Base-by-base conservation (phyloP, 805 yeast species). In the Kodamaea leandrae region DNA sequence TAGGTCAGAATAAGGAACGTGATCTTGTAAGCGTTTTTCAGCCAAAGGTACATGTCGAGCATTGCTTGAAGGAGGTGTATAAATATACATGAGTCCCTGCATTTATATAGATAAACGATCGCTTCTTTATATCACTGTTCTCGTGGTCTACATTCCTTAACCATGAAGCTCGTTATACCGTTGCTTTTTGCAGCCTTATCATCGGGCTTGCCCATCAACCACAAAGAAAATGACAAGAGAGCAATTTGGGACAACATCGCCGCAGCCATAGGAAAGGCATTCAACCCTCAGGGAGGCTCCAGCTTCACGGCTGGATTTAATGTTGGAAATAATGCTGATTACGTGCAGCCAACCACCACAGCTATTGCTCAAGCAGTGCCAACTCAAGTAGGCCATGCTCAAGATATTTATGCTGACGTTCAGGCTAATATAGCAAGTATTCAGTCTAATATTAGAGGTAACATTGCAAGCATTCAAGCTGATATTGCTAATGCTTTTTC, bases 321-420 rank as follows among this genome's bases (percentile, higher is more conserved):
- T n/a, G n/a, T n/a, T n/a, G n/a, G n/a, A n/a, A n/a, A n/a, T n/a
- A n/a, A n/a, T n/a, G n/a, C n/a, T 23, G 32, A 23, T 6, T 14
- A 14, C 15, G 14, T 12, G n/a, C 23, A 17, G 9, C 36, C 17
- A 21, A 25, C 33, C 3, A 15, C 26, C 12, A 21, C 36, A 19
- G 12, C 29, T n/a, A 27, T 27, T 13, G 36, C 25, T 6, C 24
- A 18, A 32, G 36, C 30, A 32, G 33, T 13, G 9, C 37, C 36
- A 10, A 12, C 24, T n/a, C n/a, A n/a, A n/a, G n/a, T n/a, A n/a
- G n/a, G n/a, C n/a, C n/a, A n/a, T n/a, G n/a, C n/a, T n/a, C n/a
- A n/a, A n/a, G n/a, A n/a, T n/a, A n/a, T n/a, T n/a, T n/a, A n/a
- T n/a, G n/a, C n/a, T n/a, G n/a, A n/a, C n/a, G n/a, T n/a, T n/a